These are phyloP conservation scores for Fusarium citri DNA, from an alignment of 2,329 filamentous ascomycete species.

Conservation along the genomic window DNA sequence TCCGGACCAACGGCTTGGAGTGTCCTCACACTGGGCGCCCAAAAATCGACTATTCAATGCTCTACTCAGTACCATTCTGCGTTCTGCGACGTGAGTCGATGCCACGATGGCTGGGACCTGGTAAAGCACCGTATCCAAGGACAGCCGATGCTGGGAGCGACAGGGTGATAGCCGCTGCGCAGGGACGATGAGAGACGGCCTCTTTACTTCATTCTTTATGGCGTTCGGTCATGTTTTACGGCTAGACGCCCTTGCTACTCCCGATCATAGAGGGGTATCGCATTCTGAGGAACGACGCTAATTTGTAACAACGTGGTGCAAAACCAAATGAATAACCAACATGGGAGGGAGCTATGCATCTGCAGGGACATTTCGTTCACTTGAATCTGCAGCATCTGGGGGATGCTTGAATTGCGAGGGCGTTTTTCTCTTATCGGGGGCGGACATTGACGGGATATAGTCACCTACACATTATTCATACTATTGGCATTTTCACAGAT, in stretches of 20 bases:
- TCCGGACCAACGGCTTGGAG: slow-evolving; percentile 7
- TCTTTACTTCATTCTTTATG: slow-evolving; percentile 40
- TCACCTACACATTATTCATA: slow-evolving; percentile 30
- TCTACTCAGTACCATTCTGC: slow-evolving; percentile 12
- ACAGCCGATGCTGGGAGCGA: slow-evolving; percentile 13
- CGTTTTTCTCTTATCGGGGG: slow-evolving; percentile 25
- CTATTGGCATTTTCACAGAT: slow-evolving; percentile 23
- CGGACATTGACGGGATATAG: slow-evolving; percentile 27
- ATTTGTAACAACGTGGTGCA: slow-evolving; percentile 35
- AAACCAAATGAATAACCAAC: slow-evolving; percentile 24
- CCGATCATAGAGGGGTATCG: slow-evolving; percentile 31
- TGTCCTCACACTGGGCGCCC: slow-evolving; percentile 10
- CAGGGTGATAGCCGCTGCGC: slow-evolving; percentile 17
- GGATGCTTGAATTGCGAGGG: slow-evolving; percentile 26
- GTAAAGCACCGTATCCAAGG: slow-evolving; percentile 20
- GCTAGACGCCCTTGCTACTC: slow-evolving; percentile 37
- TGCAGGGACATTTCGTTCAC: slow-evolving; percentile 36
- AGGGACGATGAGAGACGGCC: slow-evolving; percentile 43
- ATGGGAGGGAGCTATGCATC: slow-evolving; percentile 32
- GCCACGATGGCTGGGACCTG: slow-evolving; percentile 10
- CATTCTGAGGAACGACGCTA: slow-evolving; percentile 32
- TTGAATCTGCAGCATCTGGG: slow-evolving; percentile 20
- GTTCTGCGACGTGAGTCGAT: slow-evolving; percentile 2
- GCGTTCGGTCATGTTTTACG: slow-evolving; percentile 42
- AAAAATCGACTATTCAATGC: slow-evolving; percentile 13